phyloP scores from a whole-genome alignment of 106 monocot genomes.

The Iris macrosiphon region DNA sequence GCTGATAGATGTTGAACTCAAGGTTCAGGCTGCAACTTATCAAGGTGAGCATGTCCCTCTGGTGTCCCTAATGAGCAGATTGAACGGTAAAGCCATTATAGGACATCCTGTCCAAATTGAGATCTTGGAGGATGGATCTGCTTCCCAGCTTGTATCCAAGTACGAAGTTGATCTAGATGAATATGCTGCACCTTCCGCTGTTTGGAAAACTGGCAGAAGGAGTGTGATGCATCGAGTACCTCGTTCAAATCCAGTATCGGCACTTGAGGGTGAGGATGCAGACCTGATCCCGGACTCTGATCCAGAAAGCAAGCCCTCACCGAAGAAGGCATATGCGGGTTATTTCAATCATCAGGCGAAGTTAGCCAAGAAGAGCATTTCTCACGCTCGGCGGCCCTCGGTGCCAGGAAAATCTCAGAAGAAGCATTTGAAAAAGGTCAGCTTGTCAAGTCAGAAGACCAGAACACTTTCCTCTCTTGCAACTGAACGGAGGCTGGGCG shows the following conservation, averaged over 20 bases:
- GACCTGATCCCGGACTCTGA: slow-evolving; percentile 18
- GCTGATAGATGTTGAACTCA: slow-evolving; percentile 65
- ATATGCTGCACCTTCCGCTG: slow-evolving; percentile 24
- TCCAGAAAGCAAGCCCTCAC: slow-evolving; percentile 2
- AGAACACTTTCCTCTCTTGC: slow-evolving; percentile 41
- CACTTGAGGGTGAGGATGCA: slow-evolving; percentile 28
- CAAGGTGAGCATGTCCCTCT: slow-evolving; percentile 88
- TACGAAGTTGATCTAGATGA: slow-evolving; percentile 28
- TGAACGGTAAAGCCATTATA: slow-evolving; percentile 87
- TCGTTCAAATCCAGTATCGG: slow-evolving; percentile 32
- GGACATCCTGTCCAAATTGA: slow-evolving; percentile 83
- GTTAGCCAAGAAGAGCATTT: slow-evolving; percentile 25
- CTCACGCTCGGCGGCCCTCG: background rate
- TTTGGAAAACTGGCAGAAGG: slow-evolving; percentile 73
- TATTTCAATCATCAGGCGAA: slow-evolving; percentile 11
- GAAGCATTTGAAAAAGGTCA: slow-evolving; percentile 30
- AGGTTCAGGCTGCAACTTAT: slow-evolving; percentile 49
- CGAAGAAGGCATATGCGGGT: too few relatives aligned
- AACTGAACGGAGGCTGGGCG: slow-evolving; percentile 12
- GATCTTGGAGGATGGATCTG: slow-evolving; percentile 55
- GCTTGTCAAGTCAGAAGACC: slow-evolving; percentile 36
- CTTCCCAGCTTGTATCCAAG: slow-evolving; percentile 20
- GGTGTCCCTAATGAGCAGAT: slow-evolving; percentile 87
- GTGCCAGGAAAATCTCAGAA: slow-evolving; percentile 20
- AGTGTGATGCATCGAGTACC: slow-evolving; percentile 72